Evolutionary conservation across 2,329 filamentous ascomycete species (phyloP).

Genomic region (Lasiodiplodia theobromae): DNA sequence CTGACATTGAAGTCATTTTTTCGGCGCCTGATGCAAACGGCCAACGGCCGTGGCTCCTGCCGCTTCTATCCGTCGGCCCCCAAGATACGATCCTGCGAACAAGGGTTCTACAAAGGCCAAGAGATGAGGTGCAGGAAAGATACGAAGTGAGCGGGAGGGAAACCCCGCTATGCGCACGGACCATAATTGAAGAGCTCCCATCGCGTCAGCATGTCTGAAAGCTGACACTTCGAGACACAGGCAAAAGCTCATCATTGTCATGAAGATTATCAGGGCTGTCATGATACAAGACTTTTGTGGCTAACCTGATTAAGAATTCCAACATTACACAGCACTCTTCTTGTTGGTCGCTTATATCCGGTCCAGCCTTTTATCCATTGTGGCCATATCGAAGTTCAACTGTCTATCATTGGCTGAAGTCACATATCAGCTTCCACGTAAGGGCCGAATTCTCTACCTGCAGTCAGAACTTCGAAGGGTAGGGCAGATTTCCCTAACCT

Average conservation of each 20-base stretch:
- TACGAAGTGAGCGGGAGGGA: neutral
- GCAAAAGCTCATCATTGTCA: neutral
- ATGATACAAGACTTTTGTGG: no score
- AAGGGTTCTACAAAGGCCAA: neutral
- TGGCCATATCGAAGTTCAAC: no score
- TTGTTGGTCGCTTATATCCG: no score
- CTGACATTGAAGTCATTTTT: neutral
- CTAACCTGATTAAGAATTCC: no score
- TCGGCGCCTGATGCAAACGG: neutral
- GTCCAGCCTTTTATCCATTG: no score
- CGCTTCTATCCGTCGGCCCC: neutral
- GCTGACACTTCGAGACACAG: neutral
- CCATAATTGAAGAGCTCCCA: neutral
- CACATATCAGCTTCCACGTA: no score
- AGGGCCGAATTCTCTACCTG: no score
- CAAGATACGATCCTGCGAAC: neutral
- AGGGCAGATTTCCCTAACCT: neutral
- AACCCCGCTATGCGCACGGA: neutral
- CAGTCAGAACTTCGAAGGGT: no score
- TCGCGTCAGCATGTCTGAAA: neutral
- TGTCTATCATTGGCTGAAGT: no score
- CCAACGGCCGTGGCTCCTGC: neutral
- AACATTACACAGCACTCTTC: no score
- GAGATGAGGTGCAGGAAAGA: slow-evolving; percentile 1
- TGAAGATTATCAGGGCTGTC: no score